These are phyloP conservation scores for Patellifolia procumbens DNA, from an alignment of 179 eudicot species.

Conservation along the genomic window DNA sequence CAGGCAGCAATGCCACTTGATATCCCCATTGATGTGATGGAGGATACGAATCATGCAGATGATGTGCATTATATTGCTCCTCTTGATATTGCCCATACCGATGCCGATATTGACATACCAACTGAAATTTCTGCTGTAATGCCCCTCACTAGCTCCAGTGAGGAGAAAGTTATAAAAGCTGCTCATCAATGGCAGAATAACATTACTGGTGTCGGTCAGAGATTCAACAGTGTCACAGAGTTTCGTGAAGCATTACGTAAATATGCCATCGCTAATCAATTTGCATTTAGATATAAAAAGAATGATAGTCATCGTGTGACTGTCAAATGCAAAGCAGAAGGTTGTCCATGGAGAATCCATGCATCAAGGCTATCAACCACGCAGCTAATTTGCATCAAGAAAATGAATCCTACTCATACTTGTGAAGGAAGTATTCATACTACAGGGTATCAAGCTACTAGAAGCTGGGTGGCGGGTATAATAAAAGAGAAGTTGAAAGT, in stretches of 20 bases:
- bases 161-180: conserved; percentile 67
- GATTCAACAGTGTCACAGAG: conserved; percentile 79
- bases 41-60: conserved; percentile 47
- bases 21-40: conserved; percentile 48
- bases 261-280: conserved; percentile 80
- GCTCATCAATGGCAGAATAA: conserved; percentile 79
- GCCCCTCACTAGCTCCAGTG: conserved; percentile 44
- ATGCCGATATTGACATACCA: conserved; percentile 42
- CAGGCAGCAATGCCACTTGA: conserved; percentile 57
- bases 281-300: conserved; percentile 83
- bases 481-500: conserved; percentile 83
- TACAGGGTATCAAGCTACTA: conserved; percentile 76
- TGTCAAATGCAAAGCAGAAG: conserved; percentile 88
- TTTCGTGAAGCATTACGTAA: conserved; percentile 89
- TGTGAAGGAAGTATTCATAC: conserved; percentile 76
- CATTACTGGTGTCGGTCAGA: conserved; percentile 90
- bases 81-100: conserved; percentile 47
- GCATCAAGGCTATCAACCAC: conserved; percentile 93
- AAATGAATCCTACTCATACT: conserved; percentile 79
- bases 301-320: conserved; percentile 96
- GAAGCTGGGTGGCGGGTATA: conserved; percentile 90
- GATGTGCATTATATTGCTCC: conserved; percentile 48
- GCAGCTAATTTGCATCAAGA: conserved; percentile 79
- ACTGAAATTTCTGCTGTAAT: conserved; percentile 37
- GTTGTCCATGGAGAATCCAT: conserved; percentile 97